Base-by-base conservation (phyloP, 2,329 filamentous ascomycete species). In the Furcasterigmium furcatum region DNA sequence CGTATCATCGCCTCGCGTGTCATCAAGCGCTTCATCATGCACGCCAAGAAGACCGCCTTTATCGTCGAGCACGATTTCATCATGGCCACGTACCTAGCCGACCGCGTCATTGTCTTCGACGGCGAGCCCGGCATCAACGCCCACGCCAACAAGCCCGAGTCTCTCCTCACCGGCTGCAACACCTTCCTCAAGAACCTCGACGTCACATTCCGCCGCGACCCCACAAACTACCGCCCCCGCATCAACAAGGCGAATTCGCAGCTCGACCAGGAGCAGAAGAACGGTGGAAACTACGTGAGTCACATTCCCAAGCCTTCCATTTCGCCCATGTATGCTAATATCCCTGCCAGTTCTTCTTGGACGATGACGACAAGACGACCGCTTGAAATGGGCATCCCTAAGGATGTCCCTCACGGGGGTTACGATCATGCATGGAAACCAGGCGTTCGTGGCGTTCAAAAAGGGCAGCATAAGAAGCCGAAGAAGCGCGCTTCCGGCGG, bases 51-150 rank as follows among this genome's bases (percentile, higher is more conserved):
- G 83, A 99, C 94, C 1, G 94, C 94, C 42, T 99, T 99, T 68
- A 84, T 99, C 57, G 92, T 99, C 66, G 94, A 99, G 84, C 94
- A 99, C 87, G 94, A 99, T 80, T 97, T 99, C 76, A 96, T 97
- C 75, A 96, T 97, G 91, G 81, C 80, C 38, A 84, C 79, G 16
- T 82, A 82, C 56, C 74, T 83, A 43, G 81, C 94, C 38, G 95
- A 99, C 63, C 88, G 94, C 56, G 94, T 99, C 67, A 99, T 99
- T 62, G 94, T 99, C 62, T 99, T 99, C 62, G 94, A 97, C 63
- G 94, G 95, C 58, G 65, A 95, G 72, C 94, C 95, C 41, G 94
- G 91, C 62, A 79, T 95, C 57, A 77, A 95, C 56, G 82, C 94
- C 44, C 89, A 85, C 56, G 95, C 94, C 56, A 96, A 96, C 68